Conservation (phyloP, 2,329 filamentous ascomycete species). For the Exophiala mesophila region DNA sequence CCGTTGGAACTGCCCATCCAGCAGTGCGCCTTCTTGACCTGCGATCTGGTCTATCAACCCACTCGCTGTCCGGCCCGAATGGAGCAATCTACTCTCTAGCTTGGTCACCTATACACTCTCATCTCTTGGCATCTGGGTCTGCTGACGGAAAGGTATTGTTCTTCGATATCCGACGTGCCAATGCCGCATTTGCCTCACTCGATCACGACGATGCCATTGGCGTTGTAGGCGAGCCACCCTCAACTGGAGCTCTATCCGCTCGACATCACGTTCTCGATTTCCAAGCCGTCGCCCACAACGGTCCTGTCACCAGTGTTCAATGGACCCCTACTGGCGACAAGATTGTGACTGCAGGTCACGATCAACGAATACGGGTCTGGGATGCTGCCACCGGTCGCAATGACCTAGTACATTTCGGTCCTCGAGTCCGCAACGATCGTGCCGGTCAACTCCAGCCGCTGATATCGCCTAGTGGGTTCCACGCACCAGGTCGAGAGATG, state of each 20-base stretch:
- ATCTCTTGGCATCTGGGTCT: constrained; percentile 78
- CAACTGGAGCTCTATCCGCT: constrained; percentile 16
- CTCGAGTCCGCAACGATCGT: constrained; percentile 66
- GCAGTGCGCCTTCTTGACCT: constrained; percentile 81
- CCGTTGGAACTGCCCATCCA: constrained; percentile 82
- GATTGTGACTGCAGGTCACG: constrained; percentile 76
- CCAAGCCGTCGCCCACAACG: constrained; percentile 64
- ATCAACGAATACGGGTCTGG: constrained; percentile 83
- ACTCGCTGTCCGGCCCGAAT: constrained; percentile 63
- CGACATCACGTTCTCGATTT: constrained; percentile 37
- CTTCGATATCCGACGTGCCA: constrained; percentile 81
- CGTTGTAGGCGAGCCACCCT: constrained; percentile 40
- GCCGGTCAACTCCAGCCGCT: constrained; percentile 56
- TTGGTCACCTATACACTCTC: constrained; percentile 71
- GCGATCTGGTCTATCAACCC: constrained; percentile 70
- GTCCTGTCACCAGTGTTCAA: constrained; percentile 74
- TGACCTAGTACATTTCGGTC: constrained; percentile 82
- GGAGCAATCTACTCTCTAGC: constrained; percentile 63
- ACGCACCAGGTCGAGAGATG: constrained; percentile 53
- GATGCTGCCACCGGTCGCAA: constrained; percentile 75
- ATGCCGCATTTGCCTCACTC: constrained; percentile 68
- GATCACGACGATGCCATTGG: constrained; percentile 81
- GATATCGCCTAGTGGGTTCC: constrained; percentile 56
- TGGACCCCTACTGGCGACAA: constrained; percentile 78
- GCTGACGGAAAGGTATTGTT: constrained; percentile 76